A percentile compares a stretch with the other conserved stretches of the same genome.
These are phyloP conservation scores for Luvunga scandens DNA, from an alignment of 345 rosid genomes.

Conservation along the genomic window DNA sequence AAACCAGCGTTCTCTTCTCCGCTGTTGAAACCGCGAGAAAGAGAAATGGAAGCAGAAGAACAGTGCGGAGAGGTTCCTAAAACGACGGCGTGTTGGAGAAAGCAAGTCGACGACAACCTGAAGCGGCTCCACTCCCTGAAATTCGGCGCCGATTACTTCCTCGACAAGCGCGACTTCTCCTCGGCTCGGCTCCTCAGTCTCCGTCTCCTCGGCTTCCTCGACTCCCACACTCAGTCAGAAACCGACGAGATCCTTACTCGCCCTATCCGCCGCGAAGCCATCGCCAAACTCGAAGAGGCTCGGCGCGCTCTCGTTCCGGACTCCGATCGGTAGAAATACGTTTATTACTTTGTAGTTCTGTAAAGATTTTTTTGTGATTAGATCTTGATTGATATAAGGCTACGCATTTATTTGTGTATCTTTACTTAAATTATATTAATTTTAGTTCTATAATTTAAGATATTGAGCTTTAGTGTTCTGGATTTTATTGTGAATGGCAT, in stretches of 20 bases:
- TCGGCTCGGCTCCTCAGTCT: conserved; percentile 72
- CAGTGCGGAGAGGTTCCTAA: conserved; percentile 7
- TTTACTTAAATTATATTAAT: background rate
- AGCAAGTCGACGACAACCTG: conserved; percentile 67
- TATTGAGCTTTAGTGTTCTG: background rate
- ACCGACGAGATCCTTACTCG: conserved; percentile 52
- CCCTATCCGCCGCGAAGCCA: conserved; percentile 68
- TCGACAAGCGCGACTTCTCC: conserved; percentile 65
- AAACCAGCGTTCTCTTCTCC: conserved; percentile 33
- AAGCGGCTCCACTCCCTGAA: conserved; percentile 84
- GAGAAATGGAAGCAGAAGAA: conserved; percentile 33
- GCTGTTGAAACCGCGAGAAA: conserved; percentile 26
- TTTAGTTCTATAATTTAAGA: background rate
- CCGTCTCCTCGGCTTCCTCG: conserved; percentile 88
- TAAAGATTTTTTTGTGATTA: background rate
- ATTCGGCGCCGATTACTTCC: conserved; percentile 73
- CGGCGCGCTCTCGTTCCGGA: conserved; percentile 57
- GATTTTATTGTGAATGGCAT: background rate
- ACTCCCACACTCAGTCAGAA: conserved; percentile 59
- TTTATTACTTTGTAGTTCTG: background rate
- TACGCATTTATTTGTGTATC: too few species aligned
- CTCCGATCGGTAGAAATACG: conserved; percentile 61
- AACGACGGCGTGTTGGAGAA: conserved; percentile 49
- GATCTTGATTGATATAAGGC: background rate
- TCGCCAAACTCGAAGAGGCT: conserved; percentile 59